A percentile compares a stretch with the other conserved stretches of the same genome.
Evolutionary conservation across 768 basidiomycete genomes (phyloP).

Genomic region (Hygrophoropsis aurantiaca): DNA sequence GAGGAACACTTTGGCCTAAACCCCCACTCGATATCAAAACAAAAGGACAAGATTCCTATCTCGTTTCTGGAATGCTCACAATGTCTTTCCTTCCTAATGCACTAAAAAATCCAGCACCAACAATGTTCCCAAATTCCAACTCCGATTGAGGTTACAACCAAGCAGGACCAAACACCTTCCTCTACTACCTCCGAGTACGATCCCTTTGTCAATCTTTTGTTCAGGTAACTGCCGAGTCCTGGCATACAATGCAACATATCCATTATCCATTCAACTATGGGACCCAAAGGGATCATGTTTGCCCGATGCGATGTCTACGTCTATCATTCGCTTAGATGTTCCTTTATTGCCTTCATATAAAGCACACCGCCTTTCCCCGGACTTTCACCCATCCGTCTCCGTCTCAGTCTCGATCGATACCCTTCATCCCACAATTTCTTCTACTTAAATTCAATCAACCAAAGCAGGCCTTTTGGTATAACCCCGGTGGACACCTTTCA

Average conservation of each 20-base stretch:
- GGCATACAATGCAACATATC: slow-evolving; percentile 9
- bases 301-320: slow-evolving; percentile 1
- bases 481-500: slow-evolving; percentile 13
- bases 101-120: no score
- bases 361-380: slow-evolving; percentile 3
- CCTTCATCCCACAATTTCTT: slow-evolving; percentile 3
- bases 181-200: neutral
- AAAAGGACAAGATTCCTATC: slow-evolving; percentile 2
- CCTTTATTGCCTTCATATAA: slow-evolving; percentile 12
- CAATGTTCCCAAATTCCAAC: slow-evolving; percentile 4
- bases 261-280: slow-evolving; percentile 8
- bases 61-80: neutral
- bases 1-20: neutral
- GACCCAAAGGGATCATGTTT: neutral
- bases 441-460: slow-evolving; percentile 8
- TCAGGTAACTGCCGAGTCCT: neutral
- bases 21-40: slow-evolving; percentile 1
- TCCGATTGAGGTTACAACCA: slow-evolving; percentile 6
- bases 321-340: slow-evolving; percentile 7
- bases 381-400: slow-evolving; percentile 7
- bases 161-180: slow-evolving; percentile 8
- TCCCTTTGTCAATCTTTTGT: neutral
- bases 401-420: slow-evolving; percentile 8
- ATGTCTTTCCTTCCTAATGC: no score
- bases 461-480: slow-evolving; percentile 22